Percentiles rank a stretch among this genome's conserved stretches.
These are phyloP conservation scores for Mrakia frigida DNA, from an alignment of 768 basidiomycete genomes.

Conservation along the genomic window DNA sequence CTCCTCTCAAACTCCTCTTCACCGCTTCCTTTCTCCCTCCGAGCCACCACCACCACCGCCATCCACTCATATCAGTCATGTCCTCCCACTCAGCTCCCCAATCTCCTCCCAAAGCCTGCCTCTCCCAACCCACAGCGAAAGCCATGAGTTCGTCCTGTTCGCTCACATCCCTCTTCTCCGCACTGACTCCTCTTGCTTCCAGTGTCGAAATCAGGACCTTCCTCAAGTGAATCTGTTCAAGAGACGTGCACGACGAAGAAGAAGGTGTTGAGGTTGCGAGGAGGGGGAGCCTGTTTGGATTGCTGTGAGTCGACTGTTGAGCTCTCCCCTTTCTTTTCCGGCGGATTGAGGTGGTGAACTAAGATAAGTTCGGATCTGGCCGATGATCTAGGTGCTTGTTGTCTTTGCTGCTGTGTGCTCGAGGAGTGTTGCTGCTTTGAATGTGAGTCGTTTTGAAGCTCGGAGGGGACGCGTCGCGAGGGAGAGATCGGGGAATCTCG, in stretches of 20 bases:
- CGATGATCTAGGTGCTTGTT: not conserved
- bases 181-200: not conserved
- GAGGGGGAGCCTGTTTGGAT: not conserved
- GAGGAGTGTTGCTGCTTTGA: not conserved
- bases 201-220: not conserved
- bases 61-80: not conserved
- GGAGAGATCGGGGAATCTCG: not conserved
- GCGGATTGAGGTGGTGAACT: not conserved
- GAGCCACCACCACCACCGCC: not conserved
- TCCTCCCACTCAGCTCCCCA: not conserved
- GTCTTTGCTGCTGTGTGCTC: not conserved
- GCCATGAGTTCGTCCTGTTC: not conserved
- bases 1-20: not conserved
- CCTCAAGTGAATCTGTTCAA: not conserved
- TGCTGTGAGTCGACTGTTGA: not conserved
- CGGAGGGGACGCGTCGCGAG: not conserved
- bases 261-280: constrained; percentile 1
- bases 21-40: not conserved
- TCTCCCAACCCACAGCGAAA: constrained; percentile 2
- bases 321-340: not conserved
- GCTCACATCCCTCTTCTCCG: not conserved
- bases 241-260: not conserved
- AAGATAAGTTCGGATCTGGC: not conserved
- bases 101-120: not conserved
- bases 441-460: not conserved